Conservation (phyloP, 345 rosid species). For the Mercurialis annua region DNA sequence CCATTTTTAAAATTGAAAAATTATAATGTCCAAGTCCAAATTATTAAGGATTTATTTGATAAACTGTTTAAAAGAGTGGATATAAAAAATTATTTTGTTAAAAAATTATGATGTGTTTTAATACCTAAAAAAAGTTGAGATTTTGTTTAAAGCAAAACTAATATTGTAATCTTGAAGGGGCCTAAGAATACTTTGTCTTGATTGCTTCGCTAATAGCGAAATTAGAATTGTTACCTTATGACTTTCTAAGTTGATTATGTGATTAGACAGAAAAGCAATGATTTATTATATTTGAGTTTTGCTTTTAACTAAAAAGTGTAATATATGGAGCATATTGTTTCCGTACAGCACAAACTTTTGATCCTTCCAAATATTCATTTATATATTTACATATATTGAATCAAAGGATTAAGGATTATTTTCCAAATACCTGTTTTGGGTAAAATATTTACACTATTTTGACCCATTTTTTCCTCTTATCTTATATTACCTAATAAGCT, state of each 20-base stretch:
- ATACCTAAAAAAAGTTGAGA: slow-evolving; percentile 10
- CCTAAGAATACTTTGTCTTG: slow-evolving; percentile 10
- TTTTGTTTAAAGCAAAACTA: slow-evolving; percentile 2
- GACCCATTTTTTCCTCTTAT: too few species aligned
- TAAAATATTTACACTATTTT: too few species aligned
- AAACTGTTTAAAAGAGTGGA: too few species aligned
- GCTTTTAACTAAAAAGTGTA: slow-evolving; percentile 10
- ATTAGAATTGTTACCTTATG: neutral
- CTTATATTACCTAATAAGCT: too few species aligned
- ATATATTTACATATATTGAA: too few species aligned
- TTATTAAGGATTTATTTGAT: too few species aligned
- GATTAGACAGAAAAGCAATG: slow-evolving; percentile 19
- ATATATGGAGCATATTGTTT: neutral
- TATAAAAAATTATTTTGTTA: too few species aligned
- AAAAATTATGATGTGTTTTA: too few species aligned
- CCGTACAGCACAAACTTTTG: slow-evolving; percentile 10
- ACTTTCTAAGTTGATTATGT: slow-evolving; percentile 14
- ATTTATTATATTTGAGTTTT: neutral
- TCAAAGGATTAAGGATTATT: too few species aligned
- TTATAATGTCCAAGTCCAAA: too few species aligned
- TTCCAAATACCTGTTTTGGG: too few species aligned
- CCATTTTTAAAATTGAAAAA: too few species aligned
- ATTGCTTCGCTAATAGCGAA: slow-evolving; percentile 1
- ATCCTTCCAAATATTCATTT: neutral
- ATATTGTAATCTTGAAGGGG: slow-evolving; percentile 7